A percentile compares a stretch with the other conserved stretches of the same genome.
phyloP scores from a whole-genome alignment of 139 green algal genomes.

The Pleodorina starrii region DNA sequence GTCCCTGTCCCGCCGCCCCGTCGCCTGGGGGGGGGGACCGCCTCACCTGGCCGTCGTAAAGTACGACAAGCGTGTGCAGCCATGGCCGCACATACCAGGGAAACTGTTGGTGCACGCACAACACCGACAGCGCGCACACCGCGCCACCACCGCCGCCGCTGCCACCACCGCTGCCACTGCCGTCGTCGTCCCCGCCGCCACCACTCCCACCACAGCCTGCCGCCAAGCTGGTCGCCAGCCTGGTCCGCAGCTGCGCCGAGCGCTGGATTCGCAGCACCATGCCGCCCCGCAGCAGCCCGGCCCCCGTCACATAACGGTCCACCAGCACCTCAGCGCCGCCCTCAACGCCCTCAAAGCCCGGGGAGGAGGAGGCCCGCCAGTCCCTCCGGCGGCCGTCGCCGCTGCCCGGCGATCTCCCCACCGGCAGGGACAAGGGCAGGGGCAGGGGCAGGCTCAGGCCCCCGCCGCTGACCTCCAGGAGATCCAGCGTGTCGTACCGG shows the following conservation, averaged over 20 bases:
- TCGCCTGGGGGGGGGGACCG: too few relatives aligned
- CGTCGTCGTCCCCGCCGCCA: background rate
- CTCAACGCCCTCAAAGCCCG: background rate
- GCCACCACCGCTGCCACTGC: background rate
- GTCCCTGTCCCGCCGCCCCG: too few relatives aligned
- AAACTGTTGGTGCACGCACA: conserved; percentile 83
- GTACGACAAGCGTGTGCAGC: conserved; percentile 80
- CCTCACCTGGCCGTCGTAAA: conserved; percentile 76
- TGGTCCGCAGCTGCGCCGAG: background rate
- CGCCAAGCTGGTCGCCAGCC: background rate
- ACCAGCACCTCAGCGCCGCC: background rate
- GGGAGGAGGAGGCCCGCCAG: background rate
- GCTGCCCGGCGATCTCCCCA: background rate
- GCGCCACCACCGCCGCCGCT: background rate
- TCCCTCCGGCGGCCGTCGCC: background rate
- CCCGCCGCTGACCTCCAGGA: background rate
- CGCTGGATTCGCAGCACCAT: conserved; percentile 53
- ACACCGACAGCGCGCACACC: background rate
- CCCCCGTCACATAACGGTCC: conserved; percentile 52
- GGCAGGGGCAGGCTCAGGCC: conserved; percentile 15
- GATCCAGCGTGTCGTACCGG: conserved; percentile 24
- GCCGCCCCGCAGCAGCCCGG: conserved; percentile 45
- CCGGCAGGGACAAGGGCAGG: background rate
- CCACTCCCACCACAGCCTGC: background rate
- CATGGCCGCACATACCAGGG: conserved; percentile 88